A percentile compares a stretch with the other conserved stretches of the same genome.
phyloP scores from a whole-genome alignment of 352 stramenopile species.

The Phytophthora pinifolia region DNA sequence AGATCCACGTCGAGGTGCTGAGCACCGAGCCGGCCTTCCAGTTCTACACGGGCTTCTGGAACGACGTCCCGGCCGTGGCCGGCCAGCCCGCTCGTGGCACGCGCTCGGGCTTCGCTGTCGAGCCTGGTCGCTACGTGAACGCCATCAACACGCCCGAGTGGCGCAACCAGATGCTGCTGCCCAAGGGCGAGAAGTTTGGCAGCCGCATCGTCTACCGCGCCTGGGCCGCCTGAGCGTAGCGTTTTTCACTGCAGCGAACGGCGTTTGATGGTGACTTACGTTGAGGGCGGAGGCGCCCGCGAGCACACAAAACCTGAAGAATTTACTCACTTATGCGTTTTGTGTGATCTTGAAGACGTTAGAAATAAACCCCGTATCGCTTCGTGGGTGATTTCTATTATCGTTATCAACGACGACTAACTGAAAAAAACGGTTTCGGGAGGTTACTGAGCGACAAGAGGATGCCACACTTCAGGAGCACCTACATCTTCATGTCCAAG shows the following conservation, averaged over 20 bases:
- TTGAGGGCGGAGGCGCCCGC: not conserved
- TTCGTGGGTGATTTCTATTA: too few relatives aligned
- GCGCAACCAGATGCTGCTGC: conserved; percentile 33
- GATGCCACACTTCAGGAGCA: too few relatives aligned
- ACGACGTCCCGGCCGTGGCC: conserved; percentile 29
- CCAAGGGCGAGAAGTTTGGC: conserved; percentile 30
- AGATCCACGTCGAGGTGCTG: conserved; percentile 28
- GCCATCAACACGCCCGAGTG: conserved; percentile 30
- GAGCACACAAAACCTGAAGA: too few relatives aligned
- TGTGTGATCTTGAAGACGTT: too few relatives aligned
- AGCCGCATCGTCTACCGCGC: conserved; percentile 31
- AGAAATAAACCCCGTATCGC: too few relatives aligned
- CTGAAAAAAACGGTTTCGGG: too few relatives aligned
- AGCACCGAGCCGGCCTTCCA: conserved; percentile 32
- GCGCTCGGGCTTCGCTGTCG: conserved; percentile 30
- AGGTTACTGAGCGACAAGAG: too few relatives aligned
- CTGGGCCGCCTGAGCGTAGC: conserved; percentile 12
- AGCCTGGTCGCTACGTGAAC: conserved; percentile 30
- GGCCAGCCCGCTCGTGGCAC: conserved; percentile 23
- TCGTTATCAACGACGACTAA: too few relatives aligned
- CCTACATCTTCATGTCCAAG: too few relatives aligned
- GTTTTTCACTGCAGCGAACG: not conserved
- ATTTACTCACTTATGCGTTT: too few relatives aligned
- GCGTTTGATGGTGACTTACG: not conserved
- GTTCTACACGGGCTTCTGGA: conserved; percentile 38